phyloP scores from a whole-genome alignment of 129 eudicot species.

The Centaurea solstitialis region DNA sequence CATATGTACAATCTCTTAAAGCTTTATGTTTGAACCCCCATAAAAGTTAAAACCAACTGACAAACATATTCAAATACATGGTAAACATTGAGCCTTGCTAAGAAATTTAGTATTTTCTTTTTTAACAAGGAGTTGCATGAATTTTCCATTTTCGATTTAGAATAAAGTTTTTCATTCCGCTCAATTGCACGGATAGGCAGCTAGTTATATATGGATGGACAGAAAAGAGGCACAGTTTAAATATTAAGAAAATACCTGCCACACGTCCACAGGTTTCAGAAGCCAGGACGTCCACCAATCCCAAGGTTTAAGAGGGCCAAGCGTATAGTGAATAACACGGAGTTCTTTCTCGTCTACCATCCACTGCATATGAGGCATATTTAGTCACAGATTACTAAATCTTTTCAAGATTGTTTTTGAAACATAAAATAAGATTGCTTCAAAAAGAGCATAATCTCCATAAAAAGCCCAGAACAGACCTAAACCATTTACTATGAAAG shows the following conservation, averaged over 20 bases:
- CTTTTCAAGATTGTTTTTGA: neutral
- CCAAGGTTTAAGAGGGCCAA: constrained; percentile 99
- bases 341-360: constrained; percentile 94
- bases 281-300: constrained; percentile 99
- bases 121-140: neutral
- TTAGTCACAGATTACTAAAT: neutral
- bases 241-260: constrained; percentile 69
- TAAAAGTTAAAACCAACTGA: neutral
- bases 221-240: neutral
- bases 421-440: constrained; percentile 5
- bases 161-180: neutral
- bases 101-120: neutral
- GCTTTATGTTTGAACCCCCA: neutral
- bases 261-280: constrained; percentile 90
- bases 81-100: no score
- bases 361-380: constrained; percentile 61
- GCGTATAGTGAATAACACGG: constrained; percentile 92
- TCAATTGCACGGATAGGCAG: neutral
- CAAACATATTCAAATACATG: no score
- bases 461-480: neutral
- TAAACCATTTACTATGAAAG: neutral
- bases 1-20: neutral
- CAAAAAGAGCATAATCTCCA: neutral
- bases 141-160: no score
- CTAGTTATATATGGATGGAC: neutral